Evolutionary conservation across 441 rosid genomes (phyloP), one percentile per base, ranked within the genome.

Genomic region (Brassica hybrid): DNA sequence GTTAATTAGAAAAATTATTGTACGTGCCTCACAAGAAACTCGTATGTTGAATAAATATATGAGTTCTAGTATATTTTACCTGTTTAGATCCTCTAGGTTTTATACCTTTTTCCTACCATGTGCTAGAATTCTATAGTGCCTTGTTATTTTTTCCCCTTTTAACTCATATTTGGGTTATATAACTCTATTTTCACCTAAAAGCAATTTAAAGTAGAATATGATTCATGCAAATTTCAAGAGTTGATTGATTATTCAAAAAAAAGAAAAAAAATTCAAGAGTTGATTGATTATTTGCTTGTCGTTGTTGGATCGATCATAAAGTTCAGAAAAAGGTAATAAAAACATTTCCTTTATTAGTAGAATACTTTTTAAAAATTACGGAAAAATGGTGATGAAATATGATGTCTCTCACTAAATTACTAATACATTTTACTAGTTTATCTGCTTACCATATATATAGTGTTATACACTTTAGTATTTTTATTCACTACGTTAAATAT

Each of bases 21-120:
- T 73, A 56, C 32, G 59, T 65, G 66, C 78, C 63, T 66, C 66
- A 18, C 63, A 32, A 52, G 54, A 73, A 32, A 73, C 27, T 11
- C 38, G 17, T 69, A 70, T 27, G 30, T 64, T 36, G 8, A 16
- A 60, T 43, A 21, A 72, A 61, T 72, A 11, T 16, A 14, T 23
- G 45, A 41, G 45, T 41, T 41, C 45, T 41, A 23, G 7, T 57
- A 58, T 19, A 32, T 30, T 30, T 30, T 41, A 8, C 45, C 19
- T 4, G 48, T 34, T 69, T 56, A 34, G 52, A 41, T 57, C 34
- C 56, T 70, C 32, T 25, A 12, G 48, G 48, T 12, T 41, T 41
- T 41, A 12, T 6, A 6, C 36, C 7, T 7, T 54, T 56, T 56
- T 18, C 60, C 25, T 54, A 17, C 25, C 60, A 18, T 18, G 12